Evolutionary conservation across 805 yeast species (phyloP).

Genomic region (Metschnikowia aberdeeniae): DNA sequence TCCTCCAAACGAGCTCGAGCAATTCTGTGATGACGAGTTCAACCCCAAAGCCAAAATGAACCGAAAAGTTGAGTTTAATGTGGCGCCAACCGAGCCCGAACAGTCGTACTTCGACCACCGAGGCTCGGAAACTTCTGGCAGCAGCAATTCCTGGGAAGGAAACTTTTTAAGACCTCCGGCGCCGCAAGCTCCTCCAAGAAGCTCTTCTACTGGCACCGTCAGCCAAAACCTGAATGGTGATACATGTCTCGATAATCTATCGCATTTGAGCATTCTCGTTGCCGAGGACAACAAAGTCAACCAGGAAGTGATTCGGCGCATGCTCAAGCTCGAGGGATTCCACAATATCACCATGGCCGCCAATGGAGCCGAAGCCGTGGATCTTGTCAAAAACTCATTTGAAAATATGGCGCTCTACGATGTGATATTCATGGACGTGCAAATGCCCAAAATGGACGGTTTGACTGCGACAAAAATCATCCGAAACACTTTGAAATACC

Average conservation of each 20-base stretch:
- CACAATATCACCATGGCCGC: conserved; percentile 69
- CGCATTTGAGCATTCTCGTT: conserved; percentile 56
- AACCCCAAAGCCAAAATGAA: conserved; percentile 50
- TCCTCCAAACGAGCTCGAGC: conserved; percentile 31
- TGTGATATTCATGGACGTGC: conserved; percentile 92
- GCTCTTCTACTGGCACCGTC: conserved; percentile 16
- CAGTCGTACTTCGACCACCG: neutral
- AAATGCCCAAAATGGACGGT: conserved; percentile 95
- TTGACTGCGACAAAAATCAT: conserved; percentile 74
- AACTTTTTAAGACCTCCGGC: neutral
- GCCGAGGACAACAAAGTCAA: conserved; percentile 95
- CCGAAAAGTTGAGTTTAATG: conserved; percentile 46
- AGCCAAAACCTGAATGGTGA: conserved; percentile 13
- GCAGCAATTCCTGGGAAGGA: neutral
- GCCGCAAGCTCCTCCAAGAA: conserved; percentile 1
- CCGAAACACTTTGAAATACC: conserved; percentile 55
- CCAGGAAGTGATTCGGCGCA: conserved; percentile 87
- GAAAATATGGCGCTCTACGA: conserved; percentile 48
- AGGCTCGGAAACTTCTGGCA: neutral
- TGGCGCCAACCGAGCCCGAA: conserved; percentile 7
- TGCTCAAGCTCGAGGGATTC: conserved; percentile 83
- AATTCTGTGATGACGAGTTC: conserved; percentile 63
- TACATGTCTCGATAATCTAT: conserved; percentile 23
- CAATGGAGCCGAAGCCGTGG: conserved; percentile 89
- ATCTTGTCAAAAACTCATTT: conserved; percentile 49